A percentile compares a stretch with the other conserved stretches of the same genome.
phyloP scores from a whole-genome alignment of 176 grass and related monocot genomes.

The Oryza rufipogon region DNA sequence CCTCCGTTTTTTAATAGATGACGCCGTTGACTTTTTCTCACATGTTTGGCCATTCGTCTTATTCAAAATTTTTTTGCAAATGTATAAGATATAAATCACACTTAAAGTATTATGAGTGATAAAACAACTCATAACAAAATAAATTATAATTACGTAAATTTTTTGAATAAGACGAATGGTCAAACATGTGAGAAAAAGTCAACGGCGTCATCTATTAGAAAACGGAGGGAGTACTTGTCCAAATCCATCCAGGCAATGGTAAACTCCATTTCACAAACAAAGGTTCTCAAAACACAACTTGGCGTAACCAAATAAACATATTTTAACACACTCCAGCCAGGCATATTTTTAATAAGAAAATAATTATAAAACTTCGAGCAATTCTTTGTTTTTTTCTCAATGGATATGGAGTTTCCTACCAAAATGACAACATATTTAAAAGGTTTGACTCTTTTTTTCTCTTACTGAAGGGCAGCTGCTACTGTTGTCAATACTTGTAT shows the following conservation, averaged over 20 bases:
- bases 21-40: too few species aligned
- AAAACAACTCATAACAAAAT: too few species aligned
- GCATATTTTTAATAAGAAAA: background rate
- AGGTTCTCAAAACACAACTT: slow-evolving; percentile 4
- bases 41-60: too few species aligned
- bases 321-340: background rate
- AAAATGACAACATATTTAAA: slow-evolving; percentile 1
- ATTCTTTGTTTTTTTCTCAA: slow-evolving; percentile 15
- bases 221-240: background rate
- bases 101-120: too few species aligned
- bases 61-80: too few species aligned
- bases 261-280: slow-evolving; percentile 5
- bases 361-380: background rate
- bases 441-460: background rate
- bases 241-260: background rate
- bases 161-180: too few species aligned
- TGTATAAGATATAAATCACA: too few species aligned
- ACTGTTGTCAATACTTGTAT: background rate
- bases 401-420: background rate
- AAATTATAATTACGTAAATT: too few species aligned
- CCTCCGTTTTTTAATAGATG: too few species aligned
- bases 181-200: too few species aligned
- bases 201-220: too few species aligned
- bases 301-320: slow-evolving; percentile 18
- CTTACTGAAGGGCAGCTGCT: background rate